Evolutionary conservation across 192 early-diverging fungal species (phyloP), one percentile per base, ranked within the genome.

Genomic region (Kickxella alabastrina): DNA sequence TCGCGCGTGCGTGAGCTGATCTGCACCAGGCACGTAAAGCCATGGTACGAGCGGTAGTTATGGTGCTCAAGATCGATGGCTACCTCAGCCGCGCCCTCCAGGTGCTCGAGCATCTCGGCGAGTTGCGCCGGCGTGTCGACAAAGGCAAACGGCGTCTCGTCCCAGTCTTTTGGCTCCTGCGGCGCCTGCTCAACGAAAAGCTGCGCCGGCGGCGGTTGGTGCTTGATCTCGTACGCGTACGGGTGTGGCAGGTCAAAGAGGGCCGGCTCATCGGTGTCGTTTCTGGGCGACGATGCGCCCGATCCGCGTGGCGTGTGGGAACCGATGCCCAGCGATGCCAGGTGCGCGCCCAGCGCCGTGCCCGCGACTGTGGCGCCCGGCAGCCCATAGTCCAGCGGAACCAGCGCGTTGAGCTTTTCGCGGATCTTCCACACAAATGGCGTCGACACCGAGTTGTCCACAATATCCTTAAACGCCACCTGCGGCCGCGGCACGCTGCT

Each of bases 21-120:
- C 59, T 99, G 97, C 57, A 97, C 86, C 44, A 99, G 61, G 68
- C 94, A 98, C 19, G 83, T 85, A 54, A 99, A 95, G 0, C 97
- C 97, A 72, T 93, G 93, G 70, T 80, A 99, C 23, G 91, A 88
- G 12, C 97, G 85, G 65, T 95, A 96, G 64, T 87, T 84, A 65
- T 99, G 97, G 56, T 96, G 92, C 74, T 93, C 97, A 51, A 95
- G 66, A 83, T 99, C 97, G 0, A 99, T 78, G 4, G 97, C 95
- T 40, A 99, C 79, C 57, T 94, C 94, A 0, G 71, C 36, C 5
- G 73, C 80, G 6, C 38, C 45, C 18, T 80, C 74, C 51, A 99
- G 52, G 15, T 82, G 68, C 26, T 48, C 67, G 41, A 91, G 70
- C 81, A 98, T 81, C 0, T 41, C 52, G 15, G 63, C 37, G 25